Conservation (phyloP, 768 basidiomycete species). For the Coprinellus micaceus region DNA sequence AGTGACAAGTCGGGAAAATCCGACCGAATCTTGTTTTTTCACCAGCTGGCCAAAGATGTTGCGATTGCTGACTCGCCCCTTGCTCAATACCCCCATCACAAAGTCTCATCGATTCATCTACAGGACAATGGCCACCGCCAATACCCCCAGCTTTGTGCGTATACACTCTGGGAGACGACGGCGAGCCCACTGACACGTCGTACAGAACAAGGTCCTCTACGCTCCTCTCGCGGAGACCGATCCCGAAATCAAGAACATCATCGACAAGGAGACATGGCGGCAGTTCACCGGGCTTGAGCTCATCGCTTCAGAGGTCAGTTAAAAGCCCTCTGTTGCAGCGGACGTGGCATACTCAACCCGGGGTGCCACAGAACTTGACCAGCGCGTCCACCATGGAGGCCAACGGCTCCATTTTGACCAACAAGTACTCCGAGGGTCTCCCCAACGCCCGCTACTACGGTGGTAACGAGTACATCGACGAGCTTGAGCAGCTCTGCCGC, state of each 20-base stretch:
- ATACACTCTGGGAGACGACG: neutral
- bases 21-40: constrained; percentile 22
- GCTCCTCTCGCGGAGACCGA: constrained; percentile 84
- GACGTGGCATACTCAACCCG: neutral
- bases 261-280: constrained; percentile 98
- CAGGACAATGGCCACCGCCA: constrained; percentile 57
- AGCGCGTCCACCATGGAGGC: constrained; percentile 95
- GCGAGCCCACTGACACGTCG: constrained; percentile 7
- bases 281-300: constrained; percentile 97
- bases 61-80: constrained; percentile 35
- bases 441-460: constrained; percentile 97
- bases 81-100: constrained; percentile 31
- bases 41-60: constrained; percentile 28
- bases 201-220: constrained; percentile 90
- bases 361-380: constrained; percentile 79
- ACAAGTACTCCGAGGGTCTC: constrained; percentile 99
- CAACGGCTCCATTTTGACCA: constrained; percentile 97
- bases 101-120: constrained; percentile 24
- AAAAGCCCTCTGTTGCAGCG: neutral
- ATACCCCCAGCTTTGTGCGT: constrained; percentile 62
- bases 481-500: constrained; percentile 91
- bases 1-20: constrained; percentile 22
- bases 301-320: constrained; percentile 91
- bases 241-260: constrained; percentile 94
- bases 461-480: constrained; percentile 97